Evolutionary conservation across 805 yeast genomes (phyloP).

Genomic region (Candida endomychidarum): DNA sequence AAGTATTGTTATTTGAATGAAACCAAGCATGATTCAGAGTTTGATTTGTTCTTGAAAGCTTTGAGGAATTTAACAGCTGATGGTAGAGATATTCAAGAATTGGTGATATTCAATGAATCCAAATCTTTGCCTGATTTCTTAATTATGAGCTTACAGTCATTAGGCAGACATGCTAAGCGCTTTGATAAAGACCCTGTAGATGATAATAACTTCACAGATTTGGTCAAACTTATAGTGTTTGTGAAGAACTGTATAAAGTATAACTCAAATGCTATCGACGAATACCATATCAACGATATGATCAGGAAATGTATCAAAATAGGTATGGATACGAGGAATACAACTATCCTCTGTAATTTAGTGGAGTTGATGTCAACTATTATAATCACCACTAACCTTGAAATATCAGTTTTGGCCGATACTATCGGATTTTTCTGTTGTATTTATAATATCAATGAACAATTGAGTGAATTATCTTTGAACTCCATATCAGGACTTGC

Average conservation of each 20-base stretch:
- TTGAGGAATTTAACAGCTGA: slow-evolving; percentile 48
- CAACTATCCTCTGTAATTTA: slow-evolving; percentile 34
- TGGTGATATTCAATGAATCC: slow-evolving; percentile 43
- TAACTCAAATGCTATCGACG: slow-evolving; percentile 47
- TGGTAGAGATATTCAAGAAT: slow-evolving; percentile 54
- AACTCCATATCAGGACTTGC: slow-evolving; percentile 39
- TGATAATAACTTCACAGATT: slow-evolving; percentile 15
- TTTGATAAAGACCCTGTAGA: slow-evolving; percentile 7
- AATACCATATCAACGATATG: slow-evolving; percentile 28
- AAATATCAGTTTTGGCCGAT: slow-evolving; percentile 34
- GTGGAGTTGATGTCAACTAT: slow-evolving; percentile 44
- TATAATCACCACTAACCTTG: slow-evolving; percentile 47
- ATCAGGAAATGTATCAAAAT: slow-evolving; percentile 36
- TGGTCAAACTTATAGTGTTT: slow-evolving; percentile 29
- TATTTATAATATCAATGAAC: slow-evolving; percentile 34
- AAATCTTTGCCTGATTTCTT: slow-evolving; percentile 23
- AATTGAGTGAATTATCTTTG: slow-evolving; percentile 36
- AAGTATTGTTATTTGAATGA: slow-evolving; percentile 37
- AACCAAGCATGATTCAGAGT: slow-evolving; percentile 45
- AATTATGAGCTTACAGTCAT: slow-evolving; percentile 11
- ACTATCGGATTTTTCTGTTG: slow-evolving; percentile 49
- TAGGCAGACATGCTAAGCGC: slow-evolving; percentile 14
- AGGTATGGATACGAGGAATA: slow-evolving; percentile 39
- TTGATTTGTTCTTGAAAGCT: slow-evolving; percentile 49
- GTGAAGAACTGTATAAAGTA: slow-evolving; percentile 47